Base-by-base conservation (phyloP, 2,329 filamentous ascomycete species). In the Aspergillus glaucus region DNA sequence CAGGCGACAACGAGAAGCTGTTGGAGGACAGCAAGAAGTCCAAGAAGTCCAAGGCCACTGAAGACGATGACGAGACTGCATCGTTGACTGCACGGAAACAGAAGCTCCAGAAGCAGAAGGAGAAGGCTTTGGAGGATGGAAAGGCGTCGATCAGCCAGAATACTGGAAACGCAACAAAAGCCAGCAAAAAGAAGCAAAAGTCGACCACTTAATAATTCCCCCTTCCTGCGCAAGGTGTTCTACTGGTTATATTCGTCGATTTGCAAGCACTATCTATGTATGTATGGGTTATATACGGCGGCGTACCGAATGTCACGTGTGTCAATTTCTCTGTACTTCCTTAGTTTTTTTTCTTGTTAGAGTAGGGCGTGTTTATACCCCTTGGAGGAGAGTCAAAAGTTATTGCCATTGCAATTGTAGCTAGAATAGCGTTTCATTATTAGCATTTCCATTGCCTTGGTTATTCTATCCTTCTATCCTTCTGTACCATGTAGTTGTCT, bases 81-180 rank as follows among this genome's bases (percentile, higher is more conserved):
- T 57, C 60, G 5, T 56, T 61, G 45, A 60, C 66, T 21, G 62
- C 67, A n/a, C 60, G 69, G 49, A 78, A 75, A 61, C 68, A 74
- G 56, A 77, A 74, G 62, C 66, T 75, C 48, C 72, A 71, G 61
- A 69, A 73, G 55, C 68, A 76, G 56, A 79, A 79, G 67, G 66
- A 70, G 21, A 69, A 72, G 51, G 74, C 71, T 32, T 54, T 76
- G 44, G 62, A 70, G 44, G 72, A 72, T 44, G 70, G 72, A 59
- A 62, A 70, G 58, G 55, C 63, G 57, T 46, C 55, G 60, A 52
- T 48, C 28, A 62, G 67, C 47, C 58, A 58, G 46, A 44, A 47
- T 28, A 47, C 51, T 45, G 47, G 50, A 19, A 47, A 43, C 8
- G 51, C 55, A 22, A 45, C 52, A 30, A 57, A 62, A 48, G 51